phyloP scores from a whole-genome alignment of 805 yeast genomes.

The Schwanniomyces occidentalis region DNA sequence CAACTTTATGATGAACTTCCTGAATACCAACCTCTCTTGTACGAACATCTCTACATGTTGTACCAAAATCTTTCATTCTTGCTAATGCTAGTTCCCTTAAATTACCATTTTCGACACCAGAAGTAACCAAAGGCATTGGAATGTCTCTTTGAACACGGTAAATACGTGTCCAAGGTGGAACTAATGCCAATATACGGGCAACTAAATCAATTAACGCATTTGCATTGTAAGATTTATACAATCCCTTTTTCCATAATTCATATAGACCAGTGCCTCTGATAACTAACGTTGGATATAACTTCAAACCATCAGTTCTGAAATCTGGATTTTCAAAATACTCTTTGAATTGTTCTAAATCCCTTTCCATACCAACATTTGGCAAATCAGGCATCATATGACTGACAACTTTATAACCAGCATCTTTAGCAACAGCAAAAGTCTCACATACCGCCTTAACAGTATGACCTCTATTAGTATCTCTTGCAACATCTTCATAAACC shows the following conservation, averaged over 20 bases:
- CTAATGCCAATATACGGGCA: slow-evolving; percentile 92
- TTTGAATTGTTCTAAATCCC: slow-evolving; percentile 92
- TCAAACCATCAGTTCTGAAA: slow-evolving; percentile 94
- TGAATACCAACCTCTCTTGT: slow-evolving; percentile 98
- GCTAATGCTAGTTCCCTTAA: slow-evolving; percentile 93
- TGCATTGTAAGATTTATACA: slow-evolving; percentile 92
- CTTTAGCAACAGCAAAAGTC: slow-evolving; percentile 94
- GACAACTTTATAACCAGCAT: slow-evolving; percentile 96
- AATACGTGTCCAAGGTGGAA: slow-evolving; percentile 99
- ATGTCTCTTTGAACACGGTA: slow-evolving; percentile 98
- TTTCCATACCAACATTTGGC: slow-evolving; percentile 98
- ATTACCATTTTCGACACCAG: slow-evolving; percentile 98
- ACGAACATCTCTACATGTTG: slow-evolving; percentile 92
- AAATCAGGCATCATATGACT: slow-evolving; percentile 99
- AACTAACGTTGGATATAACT: slow-evolving; percentile 92
- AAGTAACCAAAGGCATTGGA: slow-evolving; percentile 97
- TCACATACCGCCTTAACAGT: slow-evolving; percentile 95
- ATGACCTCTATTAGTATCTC: slow-evolving; percentile 98
- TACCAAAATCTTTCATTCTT: slow-evolving; percentile 97
- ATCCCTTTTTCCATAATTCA: slow-evolving; percentile 96
- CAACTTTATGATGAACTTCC: slow-evolving; percentile 95
- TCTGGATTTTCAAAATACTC: slow-evolving; percentile 97
- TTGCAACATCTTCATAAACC: slow-evolving; percentile 95
- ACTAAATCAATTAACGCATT: slow-evolving; percentile 91
- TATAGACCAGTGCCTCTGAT: slow-evolving; percentile 97